A percentile compares a stretch with the other conserved stretches of the same genome.
Conservation (phyloP, 768 basidiomycete genomes). For the Termitomyces sp. region DNA sequence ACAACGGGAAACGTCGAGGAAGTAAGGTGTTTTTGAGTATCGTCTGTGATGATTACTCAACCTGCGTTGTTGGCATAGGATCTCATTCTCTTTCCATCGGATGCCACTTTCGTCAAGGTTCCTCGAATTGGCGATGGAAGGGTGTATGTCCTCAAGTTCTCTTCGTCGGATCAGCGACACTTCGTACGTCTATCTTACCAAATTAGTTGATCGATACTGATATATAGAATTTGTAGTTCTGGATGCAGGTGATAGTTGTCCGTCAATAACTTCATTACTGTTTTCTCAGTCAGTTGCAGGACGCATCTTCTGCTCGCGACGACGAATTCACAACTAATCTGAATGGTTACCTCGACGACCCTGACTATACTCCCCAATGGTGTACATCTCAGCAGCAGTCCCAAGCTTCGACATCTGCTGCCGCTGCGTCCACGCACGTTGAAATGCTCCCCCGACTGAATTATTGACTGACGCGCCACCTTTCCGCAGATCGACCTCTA, state of each 20-base stretch:
- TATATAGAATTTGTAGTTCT: constrained; percentile 48
- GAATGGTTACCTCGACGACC: constrained; percentile 64
- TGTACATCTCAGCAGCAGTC: constrained; percentile 28
- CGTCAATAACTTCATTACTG: not conserved
- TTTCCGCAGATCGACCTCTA: constrained; percentile 1
- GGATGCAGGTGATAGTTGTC: constrained; percentile 65
- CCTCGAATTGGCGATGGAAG: constrained; percentile 57
- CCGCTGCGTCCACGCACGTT: constrained; percentile 28
- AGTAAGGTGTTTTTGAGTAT: constrained; percentile 27
- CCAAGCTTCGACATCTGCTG: constrained; percentile 41
- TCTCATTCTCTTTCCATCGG: constrained; percentile 80
- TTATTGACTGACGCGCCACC: not conserved
- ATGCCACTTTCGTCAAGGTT: constrained; percentile 78
- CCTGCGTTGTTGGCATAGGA: constrained; percentile 42
- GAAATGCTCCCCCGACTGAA: not conserved
- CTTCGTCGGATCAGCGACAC: constrained; percentile 82
- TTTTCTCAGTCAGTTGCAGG: constrained; percentile 31
- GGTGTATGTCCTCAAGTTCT: constrained; percentile 87
- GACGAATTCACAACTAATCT: constrained; percentile 69
- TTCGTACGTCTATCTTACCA: constrained; percentile 53
- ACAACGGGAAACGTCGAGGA: constrained; percentile 55
- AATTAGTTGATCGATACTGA: not conserved
- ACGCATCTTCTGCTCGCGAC: constrained; percentile 61
- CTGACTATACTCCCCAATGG: constrained; percentile 60
- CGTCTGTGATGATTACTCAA: not conserved